phyloP scores from a whole-genome alignment of 768 basidiomycete species.

The Chlorophyllum brunneum region DNA sequence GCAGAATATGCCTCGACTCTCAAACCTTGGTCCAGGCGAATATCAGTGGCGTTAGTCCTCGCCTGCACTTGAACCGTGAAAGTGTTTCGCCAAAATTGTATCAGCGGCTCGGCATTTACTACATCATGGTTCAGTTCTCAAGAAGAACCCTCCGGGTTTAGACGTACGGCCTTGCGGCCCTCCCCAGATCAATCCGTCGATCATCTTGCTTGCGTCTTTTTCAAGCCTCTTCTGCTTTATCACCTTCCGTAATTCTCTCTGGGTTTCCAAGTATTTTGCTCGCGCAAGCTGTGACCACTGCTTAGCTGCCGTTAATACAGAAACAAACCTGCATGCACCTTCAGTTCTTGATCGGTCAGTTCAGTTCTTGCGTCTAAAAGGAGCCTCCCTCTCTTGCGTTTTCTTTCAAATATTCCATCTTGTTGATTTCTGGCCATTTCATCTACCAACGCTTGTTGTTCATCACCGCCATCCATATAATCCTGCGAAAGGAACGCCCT shows the following conservation, averaged over 20 bases:
- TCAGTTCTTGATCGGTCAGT: conserved; percentile 78
- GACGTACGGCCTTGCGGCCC: conserved; percentile 60
- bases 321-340: conserved; percentile 34
- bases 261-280: conserved; percentile 62
- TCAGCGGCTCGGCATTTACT: conserved; percentile 35
- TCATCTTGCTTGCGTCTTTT: conserved; percentile 46
- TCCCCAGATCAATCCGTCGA: conserved; percentile 66
- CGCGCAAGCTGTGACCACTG: conserved; percentile 46
- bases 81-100: conserved; percentile 72
- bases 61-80: conserved; percentile 70
- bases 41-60: conserved; percentile 39
- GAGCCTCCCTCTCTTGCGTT: conserved; percentile 49
- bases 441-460: conserved; percentile 25
- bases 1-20: background rate
- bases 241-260: conserved; percentile 49
- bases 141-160: background rate
- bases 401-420: conserved; percentile 20
- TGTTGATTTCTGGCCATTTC: conserved; percentile 24
- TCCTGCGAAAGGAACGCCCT: conserved; percentile 40
- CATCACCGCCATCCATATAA: conserved; percentile 11
- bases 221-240: conserved; percentile 49
- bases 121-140: background rate
- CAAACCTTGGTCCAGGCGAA: conserved; percentile 17
- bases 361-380: conserved; percentile 74
- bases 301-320: background rate